Base-by-base conservation (phyloP, 148 eudicot species). In the Chenopodium suecicum region DNA sequence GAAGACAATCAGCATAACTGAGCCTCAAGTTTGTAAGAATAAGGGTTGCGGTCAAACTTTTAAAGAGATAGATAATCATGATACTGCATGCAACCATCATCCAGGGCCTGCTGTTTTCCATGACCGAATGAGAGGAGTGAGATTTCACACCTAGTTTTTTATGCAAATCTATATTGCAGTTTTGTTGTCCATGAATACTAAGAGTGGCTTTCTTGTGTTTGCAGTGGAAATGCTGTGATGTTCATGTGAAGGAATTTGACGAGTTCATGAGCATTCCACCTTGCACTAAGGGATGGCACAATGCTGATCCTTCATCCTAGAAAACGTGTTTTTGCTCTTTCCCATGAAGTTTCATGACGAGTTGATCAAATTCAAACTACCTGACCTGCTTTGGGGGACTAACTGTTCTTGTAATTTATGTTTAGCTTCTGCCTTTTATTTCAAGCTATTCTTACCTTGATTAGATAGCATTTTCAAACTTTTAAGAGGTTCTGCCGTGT, bases 181-280 rank as follows among this genome's bases (percentile, higher is more conserved):
- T n/a, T 16, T 62, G 22, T 73, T 66, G 65, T 58, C 56, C 25
- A 47, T 7, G 73, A 63, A 48, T 75, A 63, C 70, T 81, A 41
- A 64, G 13, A 56, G 37, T 46, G 67, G 72, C 37, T 79, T 80
- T 72, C 74, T 80, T 50, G 80, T 47, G 56, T 50, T 74, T 88
- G 88, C 90, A 93, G 98, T 95, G 98, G 98, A 91, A 95, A 85
- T 95, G 98, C 74, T 95, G 98, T 77, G 93, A 95, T 81, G 79
- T 95, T 86, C 97, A 91, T 86, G 98, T 93, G 67, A 90, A 90
- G 87, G 98, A 95, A 81, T 95, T 95, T 32, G 98, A 95, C n/a
- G 98, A 95, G 90, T 95, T 95, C 87, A 91, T 93, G 91, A 83
- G 81, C 86, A 95, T 95, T 50, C 94, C 94, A 22, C 94, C 98